Percentiles rank a stretch among this genome's conserved stretches.
Conservation (phyloP, 306 rosid species). For the Bauhinia variegata region DNA sequence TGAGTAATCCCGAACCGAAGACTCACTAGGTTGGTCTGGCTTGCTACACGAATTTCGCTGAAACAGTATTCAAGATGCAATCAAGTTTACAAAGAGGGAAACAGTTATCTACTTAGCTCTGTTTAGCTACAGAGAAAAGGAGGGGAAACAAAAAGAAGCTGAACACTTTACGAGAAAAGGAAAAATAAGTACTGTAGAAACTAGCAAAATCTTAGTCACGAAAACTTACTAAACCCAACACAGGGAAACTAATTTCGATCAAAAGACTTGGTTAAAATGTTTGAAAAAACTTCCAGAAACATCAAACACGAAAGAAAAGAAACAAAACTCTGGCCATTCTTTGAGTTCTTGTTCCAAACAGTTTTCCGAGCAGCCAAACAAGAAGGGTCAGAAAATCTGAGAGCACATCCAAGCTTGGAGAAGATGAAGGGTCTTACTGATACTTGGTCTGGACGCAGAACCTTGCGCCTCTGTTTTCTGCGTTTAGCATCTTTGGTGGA, state of each 20-base stretch:
- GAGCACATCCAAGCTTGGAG: neutral
- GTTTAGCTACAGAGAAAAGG: conserved; percentile 18
- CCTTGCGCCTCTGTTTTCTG: conserved; percentile 49
- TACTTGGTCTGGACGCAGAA: conserved; percentile 49
- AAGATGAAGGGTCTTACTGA: conserved; percentile 23
- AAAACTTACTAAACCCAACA: neutral
- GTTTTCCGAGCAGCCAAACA: neutral
- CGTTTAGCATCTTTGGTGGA: conserved; percentile 59
- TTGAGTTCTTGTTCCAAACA: neutral
- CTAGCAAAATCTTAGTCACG: neutral
- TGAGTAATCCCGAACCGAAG: conserved; percentile 43
- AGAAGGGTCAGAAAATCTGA: neutral
- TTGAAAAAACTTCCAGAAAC: neutral
- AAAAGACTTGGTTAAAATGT: neutral
- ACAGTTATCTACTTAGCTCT: conserved; percentile 29
- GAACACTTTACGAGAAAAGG: neutral
- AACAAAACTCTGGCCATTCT: conserved; percentile 9
- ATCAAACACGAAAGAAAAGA: neutral
- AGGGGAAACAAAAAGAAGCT: neutral
- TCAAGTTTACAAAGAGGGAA: neutral
- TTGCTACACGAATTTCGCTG: conserved; percentile 55
- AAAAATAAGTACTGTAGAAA: neutral
- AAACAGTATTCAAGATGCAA: conserved; percentile 27
- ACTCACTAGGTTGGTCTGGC: conserved; percentile 45
- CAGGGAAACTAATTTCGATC: too few relatives aligned